phyloP scores from a whole-genome alignment of 257 asterid genomes.

The Penstemon newberryi region DNA sequence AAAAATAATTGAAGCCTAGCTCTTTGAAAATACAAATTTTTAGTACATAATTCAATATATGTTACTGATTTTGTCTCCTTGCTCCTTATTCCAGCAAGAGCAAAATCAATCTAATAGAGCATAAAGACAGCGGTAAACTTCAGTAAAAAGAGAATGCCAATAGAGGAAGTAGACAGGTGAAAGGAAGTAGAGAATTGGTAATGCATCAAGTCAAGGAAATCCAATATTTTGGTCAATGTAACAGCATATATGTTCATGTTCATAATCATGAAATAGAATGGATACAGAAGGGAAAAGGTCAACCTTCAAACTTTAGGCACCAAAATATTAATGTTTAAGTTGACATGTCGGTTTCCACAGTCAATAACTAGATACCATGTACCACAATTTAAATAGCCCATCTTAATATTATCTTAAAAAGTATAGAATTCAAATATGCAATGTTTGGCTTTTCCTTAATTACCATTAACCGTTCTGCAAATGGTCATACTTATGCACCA shows the following conservation, averaged over 20 bases:
- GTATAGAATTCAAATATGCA: not conserved
- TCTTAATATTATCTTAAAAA: not conserved
- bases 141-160: not conserved
- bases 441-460: slow-evolving; percentile 13
- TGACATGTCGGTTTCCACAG: not conserved
- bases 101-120: not conserved
- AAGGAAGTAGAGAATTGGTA: not conserved
- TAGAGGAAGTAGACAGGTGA: slow-evolving; percentile 4
- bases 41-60: not conserved
- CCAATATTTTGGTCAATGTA: not conserved
- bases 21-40: not conserved
- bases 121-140: not conserved
- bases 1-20: not conserved
- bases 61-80: not conserved
- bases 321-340: not conserved
- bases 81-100: not conserved
- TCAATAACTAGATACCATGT: not conserved
- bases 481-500: not conserved
- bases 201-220: not conserved
- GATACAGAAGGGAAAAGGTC: not conserved
- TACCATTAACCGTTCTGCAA: not conserved
- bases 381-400: not conserved
- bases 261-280: not conserved
- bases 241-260: no score
- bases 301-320: not conserved